phyloP scores from a whole-genome alignment of 2,329 filamentous ascomycete species.

The Drechslera avenae region DNA sequence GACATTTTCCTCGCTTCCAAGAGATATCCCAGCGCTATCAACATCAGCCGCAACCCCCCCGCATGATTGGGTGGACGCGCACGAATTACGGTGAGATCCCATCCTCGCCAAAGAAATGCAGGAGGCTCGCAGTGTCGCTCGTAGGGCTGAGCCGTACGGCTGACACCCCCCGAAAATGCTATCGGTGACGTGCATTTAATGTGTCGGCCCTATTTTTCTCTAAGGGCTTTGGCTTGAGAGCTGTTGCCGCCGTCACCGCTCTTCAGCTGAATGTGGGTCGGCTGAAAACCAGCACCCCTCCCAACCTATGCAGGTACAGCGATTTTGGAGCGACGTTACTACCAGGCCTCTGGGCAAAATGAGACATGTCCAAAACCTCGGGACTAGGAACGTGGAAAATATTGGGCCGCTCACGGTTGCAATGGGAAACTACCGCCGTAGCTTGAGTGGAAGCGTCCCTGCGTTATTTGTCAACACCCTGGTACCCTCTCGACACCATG shows the following conservation, averaged over 20 bases:
- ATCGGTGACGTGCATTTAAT: neutral
- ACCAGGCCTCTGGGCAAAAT: constrained; percentile 16
- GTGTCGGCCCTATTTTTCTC: neutral
- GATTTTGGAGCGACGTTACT: constrained; percentile 3
- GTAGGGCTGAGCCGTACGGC: constrained; percentile 35
- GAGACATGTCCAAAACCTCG: constrained; percentile 20
- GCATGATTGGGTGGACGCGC: constrained; percentile 1
- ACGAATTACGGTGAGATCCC: constrained; percentile 33
- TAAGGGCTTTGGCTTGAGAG: constrained; percentile 2
- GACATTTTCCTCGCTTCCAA: neutral
- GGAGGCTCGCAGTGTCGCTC: constrained; percentile 8
- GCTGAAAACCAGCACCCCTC: constrained; percentile 1
- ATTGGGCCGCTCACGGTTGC: too few species aligned
- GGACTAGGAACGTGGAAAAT: neutral
- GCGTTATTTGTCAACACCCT: too few species aligned
- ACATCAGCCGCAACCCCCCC: neutral
- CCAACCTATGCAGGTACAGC: constrained; percentile 14
- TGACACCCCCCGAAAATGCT: constrained; percentile 13
- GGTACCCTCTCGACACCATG: too few species aligned
- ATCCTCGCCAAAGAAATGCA: constrained; percentile 19
- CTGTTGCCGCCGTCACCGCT: constrained; percentile 21
- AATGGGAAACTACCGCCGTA: neutral
- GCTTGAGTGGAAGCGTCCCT: neutral
- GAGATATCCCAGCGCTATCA: neutral
- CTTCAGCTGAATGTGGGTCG: constrained; percentile 15